Conservation (phyloP, 768 basidiomycete species). For the Auricularia cornea region DNA sequence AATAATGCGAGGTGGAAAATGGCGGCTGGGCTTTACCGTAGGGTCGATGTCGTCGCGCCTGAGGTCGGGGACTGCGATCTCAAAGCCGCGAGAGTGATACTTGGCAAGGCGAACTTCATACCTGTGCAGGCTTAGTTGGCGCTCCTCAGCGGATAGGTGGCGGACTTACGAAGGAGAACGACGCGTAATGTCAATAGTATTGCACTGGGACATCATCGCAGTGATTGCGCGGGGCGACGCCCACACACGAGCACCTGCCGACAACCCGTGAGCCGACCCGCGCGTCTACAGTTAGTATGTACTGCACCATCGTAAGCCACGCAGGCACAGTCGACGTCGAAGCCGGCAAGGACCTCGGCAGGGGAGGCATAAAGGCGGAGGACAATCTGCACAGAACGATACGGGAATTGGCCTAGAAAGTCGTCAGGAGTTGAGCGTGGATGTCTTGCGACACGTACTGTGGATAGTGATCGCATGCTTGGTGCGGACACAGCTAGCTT, state of each 20-base stretch:
- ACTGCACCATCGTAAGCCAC: constrained; percentile 40
- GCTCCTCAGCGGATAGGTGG: too few relatives aligned
- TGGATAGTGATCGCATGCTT: constrained; percentile 61
- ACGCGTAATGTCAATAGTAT: constrained; percentile 53
- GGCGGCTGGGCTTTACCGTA: constrained; percentile 35
- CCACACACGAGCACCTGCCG: constrained; percentile 34
- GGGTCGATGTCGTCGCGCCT: constrained; percentile 47
- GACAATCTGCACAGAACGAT: constrained; percentile 58
- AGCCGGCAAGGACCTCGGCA: constrained; percentile 57
- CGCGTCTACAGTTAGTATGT: too few relatives aligned
- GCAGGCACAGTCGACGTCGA: constrained; percentile 59
- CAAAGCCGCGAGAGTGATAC: constrained; percentile 46
- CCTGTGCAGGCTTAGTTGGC: too few relatives aligned
- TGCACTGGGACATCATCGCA: constrained; percentile 60
- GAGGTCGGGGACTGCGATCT: constrained; percentile 48
- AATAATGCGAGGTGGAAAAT: not conserved
- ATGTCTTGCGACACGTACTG: constrained; percentile 27
- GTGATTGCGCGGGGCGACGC: constrained; percentile 52
- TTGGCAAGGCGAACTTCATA: constrained; percentile 57
- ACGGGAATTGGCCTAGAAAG: constrained; percentile 50
- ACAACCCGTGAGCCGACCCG: not conserved
- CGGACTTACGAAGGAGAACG: constrained; percentile 41
- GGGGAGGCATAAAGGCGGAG: constrained; percentile 56
- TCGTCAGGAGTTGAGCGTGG: not conserved
- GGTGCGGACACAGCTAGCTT: constrained; percentile 41